Base-by-base conservation (phyloP, 2,329 filamentous ascomycete species). In the Diaporthe vaccinii region DNA sequence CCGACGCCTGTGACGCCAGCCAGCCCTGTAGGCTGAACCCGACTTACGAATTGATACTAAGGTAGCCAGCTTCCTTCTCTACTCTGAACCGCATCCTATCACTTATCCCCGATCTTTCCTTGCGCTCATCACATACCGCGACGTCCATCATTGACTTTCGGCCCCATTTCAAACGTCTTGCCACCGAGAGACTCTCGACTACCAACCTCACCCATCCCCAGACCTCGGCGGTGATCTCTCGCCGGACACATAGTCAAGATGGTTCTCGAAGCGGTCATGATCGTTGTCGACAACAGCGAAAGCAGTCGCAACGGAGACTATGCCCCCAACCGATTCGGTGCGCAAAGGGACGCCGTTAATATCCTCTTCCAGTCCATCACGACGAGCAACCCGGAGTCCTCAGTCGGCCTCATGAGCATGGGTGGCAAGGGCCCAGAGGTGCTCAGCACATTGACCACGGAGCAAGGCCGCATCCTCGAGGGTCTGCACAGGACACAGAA, bases 201-300 rank as follows among this genome's bases (percentile, higher is more conserved):
- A 46, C 20, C 53, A 28, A 34, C 51, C 17, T 14, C 36, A 28
- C 62, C 55, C n/a, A 82, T 80, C 81, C 71, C 74, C 74, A 74
- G 75, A 76, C 78, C 77, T 78, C 80, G 78, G 59, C 77, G 72
- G 76, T 74, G 34, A 68, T 72, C 76, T 71, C 75, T 75, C 49
- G 69, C 69, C 74, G 74, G 46, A 61, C 74, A 70, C 74, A 71
- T 73, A 77, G 86, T 85, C 92, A 96, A 90, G 83, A 99, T 99
- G 97, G 94, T 93, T 87, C 93, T 99, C 86, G 97, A 99, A 92
- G 97, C 97, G 88, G 97, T 98, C 78, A 98, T 99, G 96, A 95
- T 99, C 85, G 93, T 98, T 90, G 95, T 98, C 82, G 97, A 99
- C 91, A 99, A 98, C 90, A 98, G 96, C 89, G 97, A 99, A 89